Base-by-base conservation (phyloP, 2,329 filamentous ascomycete species). In the Pyrenophora tritici-repentis region DNA sequence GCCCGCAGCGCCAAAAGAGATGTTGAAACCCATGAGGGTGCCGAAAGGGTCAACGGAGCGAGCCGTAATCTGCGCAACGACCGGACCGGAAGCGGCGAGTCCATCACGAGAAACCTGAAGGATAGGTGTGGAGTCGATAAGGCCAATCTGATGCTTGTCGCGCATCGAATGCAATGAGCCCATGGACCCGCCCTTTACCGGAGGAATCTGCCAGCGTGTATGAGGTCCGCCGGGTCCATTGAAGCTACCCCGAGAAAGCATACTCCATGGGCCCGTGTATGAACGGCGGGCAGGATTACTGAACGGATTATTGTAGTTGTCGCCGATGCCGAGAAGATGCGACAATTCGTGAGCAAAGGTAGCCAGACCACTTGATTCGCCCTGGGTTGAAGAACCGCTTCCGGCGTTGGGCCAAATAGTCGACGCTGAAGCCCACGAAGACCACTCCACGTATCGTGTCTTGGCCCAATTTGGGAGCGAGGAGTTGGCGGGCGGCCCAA, bases 241-340 rank as follows among this genome's bases (percentile, higher is more conserved):
- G 70, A 82, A 82, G 3, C 74, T 77, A 3, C 80, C 80, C 0
- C 80, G 70, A 17, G 76, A 77, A 54, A 83, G 71, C 80, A 83
- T 83, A 5, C 76, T 78, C 71, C 76, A 83, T 0, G 80, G 79
- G 0, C 81, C 81, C 0, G 79, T 80, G 61, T 79, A 82, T 0
- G 76, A 66, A 17, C 81, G 76, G 3, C 77, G 74, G 35, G 75
- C 62, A 1, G 79, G 79, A 1, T 68, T 58, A 3, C 76, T 71
- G 56, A 78, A 82, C 0, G 80, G 80, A 46, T 83, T 83, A 57
- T 82, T 82, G 59, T 83, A 82, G 61, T 83, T 83, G 58, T 83
- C 81, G 7, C 78, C 77, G 17, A 82, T 82, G 12, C 76, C 74
- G 1, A 83, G 73, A 32, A 83, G 63, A 61, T 83, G 81, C 18